Evolutionary conservation across 768 basidiomycete genomes (phyloP).

Genomic region (Rhodocollybia butyracea): DNA sequence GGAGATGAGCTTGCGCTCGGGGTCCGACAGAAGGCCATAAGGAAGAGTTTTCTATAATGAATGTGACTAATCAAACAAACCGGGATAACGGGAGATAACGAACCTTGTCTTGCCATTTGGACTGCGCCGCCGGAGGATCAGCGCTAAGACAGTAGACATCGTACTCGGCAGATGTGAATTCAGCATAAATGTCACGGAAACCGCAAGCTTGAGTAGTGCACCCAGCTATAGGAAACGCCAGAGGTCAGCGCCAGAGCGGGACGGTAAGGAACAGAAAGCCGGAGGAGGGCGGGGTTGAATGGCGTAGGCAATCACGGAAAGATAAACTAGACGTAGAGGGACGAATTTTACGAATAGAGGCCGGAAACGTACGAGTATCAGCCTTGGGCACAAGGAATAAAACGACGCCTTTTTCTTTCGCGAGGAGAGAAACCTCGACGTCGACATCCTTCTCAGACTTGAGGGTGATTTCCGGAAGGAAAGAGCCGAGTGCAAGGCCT

Average conservation of each 20-base stretch:
- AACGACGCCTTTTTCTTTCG: constrained; percentile 71
- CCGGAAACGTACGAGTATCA: constrained; percentile 64
- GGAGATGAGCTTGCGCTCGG: constrained; percentile 73
- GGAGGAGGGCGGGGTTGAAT: neutral
- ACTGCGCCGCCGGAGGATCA: constrained; percentile 71
- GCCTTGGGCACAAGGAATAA: constrained; percentile 84
- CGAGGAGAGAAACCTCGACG: constrained; percentile 60
- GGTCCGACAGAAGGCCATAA: constrained; percentile 87
- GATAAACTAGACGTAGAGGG: too few relatives aligned
- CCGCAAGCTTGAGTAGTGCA: constrained; percentile 93
- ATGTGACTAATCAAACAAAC: neutral
- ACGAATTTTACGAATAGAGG: too few relatives aligned
- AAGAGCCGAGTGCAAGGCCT: constrained; percentile 52
- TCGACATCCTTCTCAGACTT: constrained; percentile 87
- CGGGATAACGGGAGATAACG: constrained; percentile 11
- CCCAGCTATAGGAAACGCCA: constrained; percentile 51
- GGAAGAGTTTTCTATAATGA: constrained; percentile 69
- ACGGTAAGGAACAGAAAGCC: neutral
- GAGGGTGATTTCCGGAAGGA: constrained; percentile 63
- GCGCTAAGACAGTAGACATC: constrained; percentile 83
- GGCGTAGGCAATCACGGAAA: too few relatives aligned
- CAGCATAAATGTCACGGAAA: constrained; percentile 80
- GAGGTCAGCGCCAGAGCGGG: constrained; percentile 3
- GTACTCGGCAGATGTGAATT: constrained; percentile 67
- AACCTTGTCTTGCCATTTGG: constrained; percentile 86